Base-by-base conservation (phyloP, 805 yeast species). In the Hanseniaspora osmophila region DNA sequence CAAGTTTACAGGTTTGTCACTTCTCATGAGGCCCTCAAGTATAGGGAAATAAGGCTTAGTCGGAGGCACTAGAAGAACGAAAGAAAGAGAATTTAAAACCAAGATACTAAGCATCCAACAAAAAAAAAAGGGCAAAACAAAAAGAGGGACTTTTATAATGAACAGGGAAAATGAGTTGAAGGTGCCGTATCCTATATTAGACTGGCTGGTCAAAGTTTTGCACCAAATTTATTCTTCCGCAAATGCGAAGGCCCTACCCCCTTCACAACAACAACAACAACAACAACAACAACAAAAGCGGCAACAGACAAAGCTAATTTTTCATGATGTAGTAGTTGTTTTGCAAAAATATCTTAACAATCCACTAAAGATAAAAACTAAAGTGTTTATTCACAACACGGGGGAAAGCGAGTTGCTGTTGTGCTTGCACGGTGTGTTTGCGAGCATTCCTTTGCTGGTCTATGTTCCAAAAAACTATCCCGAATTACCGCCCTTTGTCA, bases 281-380 rank as follows among this genome's bases (percentile, higher is more conserved):
- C 6, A 30, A 29, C 43, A 46, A 27, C 27, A 22, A 42, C 4
- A 30, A 37, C 16, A 42, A 9, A 2, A 39, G 40, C 6, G 19
- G 18, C 43, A 46, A 27, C 27, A 22, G 17, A 46, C 42, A 11
- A 46, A 43, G 27, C 19, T 71, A 2, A 65, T 75, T 0, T 85
- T 82, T 55, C 73, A 75, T 40, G 94, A 88, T 55, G 61, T 76
- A 0, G 47, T 60, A 16, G 51, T 48, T 10, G 73, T 76, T 10
- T 64, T 71, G 39, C 66, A 74, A 10, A 66, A 82, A n/a, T 46
- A n/a, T 35, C 70, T 67, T 48, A 73, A 69, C 52, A 67, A 74
- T 0, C 62, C 75, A 1, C 67, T 87, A 44, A 69, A 73, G 50
- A 82, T 92, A 15, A 67, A 86, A 48, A 87, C 96, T 0, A 73